A percentile compares a stretch with the other conserved stretches of the same genome.
Conservation (phyloP, 441 rosid genomes). For the Erodium moschatum region DNA sequence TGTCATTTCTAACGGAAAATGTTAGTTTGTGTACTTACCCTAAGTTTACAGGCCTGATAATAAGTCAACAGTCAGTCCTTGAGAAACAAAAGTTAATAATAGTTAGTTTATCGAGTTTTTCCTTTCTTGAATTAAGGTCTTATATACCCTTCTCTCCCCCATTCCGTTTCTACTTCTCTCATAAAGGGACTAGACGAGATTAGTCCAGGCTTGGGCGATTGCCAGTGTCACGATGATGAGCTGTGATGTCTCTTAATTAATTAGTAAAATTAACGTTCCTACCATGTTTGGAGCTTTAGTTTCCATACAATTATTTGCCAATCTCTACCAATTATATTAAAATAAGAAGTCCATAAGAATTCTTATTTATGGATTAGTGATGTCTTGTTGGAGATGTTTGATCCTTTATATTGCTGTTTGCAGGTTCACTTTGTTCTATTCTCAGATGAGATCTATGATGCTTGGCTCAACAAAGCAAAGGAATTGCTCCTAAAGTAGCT, state of each 20-base stretch:
- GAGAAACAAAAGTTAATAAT: no score
- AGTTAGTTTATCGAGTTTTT: no score
- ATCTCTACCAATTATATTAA: not conserved
- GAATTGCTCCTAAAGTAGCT: conserved; percentile 38
- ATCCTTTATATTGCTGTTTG: conserved; percentile 6
- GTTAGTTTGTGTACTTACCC: no score
- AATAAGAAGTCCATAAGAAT: not conserved
- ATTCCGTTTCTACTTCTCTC: not conserved
- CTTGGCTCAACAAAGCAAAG: conserved; percentile 64
- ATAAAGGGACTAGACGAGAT: no score
- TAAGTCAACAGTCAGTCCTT: no score
- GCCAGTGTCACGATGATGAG: no score
- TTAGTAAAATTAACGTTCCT: not conserved
- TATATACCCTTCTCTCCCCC: not conserved
- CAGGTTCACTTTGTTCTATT: conserved; percentile 80
- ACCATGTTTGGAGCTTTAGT: not conserved
- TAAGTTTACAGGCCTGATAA: no score
- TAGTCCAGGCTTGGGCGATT: no score
- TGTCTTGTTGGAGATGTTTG: not conserved
- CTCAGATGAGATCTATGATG: conserved; percentile 39
- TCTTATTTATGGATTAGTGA: not conserved
- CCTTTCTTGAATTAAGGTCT: not conserved
- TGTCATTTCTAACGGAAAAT: no score
- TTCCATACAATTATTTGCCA: not conserved
- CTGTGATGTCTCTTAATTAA: not conserved